Percentiles rank a stretch among this genome's conserved stretches.
phyloP scores from a whole-genome alignment of 306 rosid genomes.

The Trichosanthes cucumerina region DNA sequence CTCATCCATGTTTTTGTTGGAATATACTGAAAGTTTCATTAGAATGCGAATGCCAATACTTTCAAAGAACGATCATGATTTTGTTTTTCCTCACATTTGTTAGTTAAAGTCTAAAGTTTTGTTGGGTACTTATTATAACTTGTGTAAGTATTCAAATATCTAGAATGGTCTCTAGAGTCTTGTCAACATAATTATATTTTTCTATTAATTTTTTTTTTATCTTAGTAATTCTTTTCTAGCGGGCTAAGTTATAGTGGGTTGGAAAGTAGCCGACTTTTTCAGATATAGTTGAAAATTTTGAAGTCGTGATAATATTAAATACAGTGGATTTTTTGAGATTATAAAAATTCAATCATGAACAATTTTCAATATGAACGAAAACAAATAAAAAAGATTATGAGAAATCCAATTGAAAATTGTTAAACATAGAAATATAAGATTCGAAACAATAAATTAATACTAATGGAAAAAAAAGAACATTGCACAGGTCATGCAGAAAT shows the following conservation, averaged over 20 bases:
- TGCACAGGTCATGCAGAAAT: background rate
- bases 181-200: background rate
- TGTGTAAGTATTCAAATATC: background rate
- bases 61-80: background rate
- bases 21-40: background rate
- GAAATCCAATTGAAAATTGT: background rate
- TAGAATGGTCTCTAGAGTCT: background rate
- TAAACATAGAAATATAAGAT: background rate
- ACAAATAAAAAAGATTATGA: background rate
- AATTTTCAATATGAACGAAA: background rate
- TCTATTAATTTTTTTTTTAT: background rate
- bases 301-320: background rate
- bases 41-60: background rate
- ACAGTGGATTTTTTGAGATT: background rate
- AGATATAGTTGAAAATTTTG: background rate
- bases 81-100: background rate
- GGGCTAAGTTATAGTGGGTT: background rate
- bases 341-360: background rate
- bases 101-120: too few relatives aligned
- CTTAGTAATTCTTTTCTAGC: background rate
- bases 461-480: background rate
- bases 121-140: too few relatives aligned
- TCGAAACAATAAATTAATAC: background rate
- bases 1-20: background rate
- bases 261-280: background rate